A percentile compares a stretch with the other conserved stretches of the same genome.
These are phyloP conservation scores for Suillus decipiens DNA, from an alignment of 768 basidiomycete genomes.

Conservation along the genomic window DNA sequence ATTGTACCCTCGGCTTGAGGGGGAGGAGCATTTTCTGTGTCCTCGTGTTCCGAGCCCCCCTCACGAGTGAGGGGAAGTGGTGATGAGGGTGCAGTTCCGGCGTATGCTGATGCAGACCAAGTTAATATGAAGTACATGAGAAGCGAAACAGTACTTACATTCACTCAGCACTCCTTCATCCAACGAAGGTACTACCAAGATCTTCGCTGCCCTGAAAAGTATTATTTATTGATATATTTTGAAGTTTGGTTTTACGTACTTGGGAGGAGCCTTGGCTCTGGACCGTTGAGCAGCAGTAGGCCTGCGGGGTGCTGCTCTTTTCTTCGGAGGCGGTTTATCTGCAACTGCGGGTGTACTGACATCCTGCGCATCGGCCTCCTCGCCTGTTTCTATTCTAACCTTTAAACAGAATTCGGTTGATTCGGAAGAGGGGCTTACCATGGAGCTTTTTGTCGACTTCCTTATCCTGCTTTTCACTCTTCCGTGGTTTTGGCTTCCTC, in stretches of 20 bases:
- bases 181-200: constrained; percentile 35
- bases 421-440: constrained; percentile 34
- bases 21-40: constrained; percentile 26
- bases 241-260: constrained; percentile 24
- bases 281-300: constrained; percentile 39
- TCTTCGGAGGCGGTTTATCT: constrained; percentile 47
- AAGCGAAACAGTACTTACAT: constrained; percentile 41
- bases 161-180: constrained; percentile 64
- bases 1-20: constrained; percentile 35
- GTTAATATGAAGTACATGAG: neutral
- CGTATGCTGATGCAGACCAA: constrained; percentile 46
- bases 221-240: neutral
- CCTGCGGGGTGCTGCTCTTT: constrained; percentile 49
- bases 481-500: constrained; percentile 54
- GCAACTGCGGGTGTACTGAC: constrained; percentile 19
- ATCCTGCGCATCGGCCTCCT: constrained; percentile 24
- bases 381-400: constrained; percentile 30
- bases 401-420: constrained; percentile 16
- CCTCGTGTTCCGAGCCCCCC: constrained; percentile 50
- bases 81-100: constrained; percentile 74
- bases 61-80: constrained; percentile 51
- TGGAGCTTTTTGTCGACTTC: constrained; percentile 46
- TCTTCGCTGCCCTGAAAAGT: constrained; percentile 32
- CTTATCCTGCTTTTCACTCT: constrained; percentile 48
- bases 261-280: constrained; percentile 31